Base-by-base conservation (phyloP, 352 stramenopile genomes). In the Pythium utonaiense region DNA sequence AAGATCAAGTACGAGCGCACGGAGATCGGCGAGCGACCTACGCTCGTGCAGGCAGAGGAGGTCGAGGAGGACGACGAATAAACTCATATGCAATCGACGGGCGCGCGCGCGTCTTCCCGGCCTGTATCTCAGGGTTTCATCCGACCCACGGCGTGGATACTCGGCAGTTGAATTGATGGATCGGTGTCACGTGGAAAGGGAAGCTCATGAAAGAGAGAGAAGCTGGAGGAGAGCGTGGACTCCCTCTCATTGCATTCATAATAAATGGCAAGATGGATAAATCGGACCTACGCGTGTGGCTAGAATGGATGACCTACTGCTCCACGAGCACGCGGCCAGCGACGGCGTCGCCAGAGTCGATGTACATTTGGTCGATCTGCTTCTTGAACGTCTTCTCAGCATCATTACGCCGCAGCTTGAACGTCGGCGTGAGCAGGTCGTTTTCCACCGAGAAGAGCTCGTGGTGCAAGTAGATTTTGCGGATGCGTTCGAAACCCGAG, bases 361-460 rank as follows among this genome's bases (percentile, higher is more conserved):
- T 57, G 60, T 90, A 93, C 57, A 93, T 75, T 64, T 79, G 69
- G 19, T 88, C 70, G 57, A 93, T 83, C 55, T 91, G 75, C 40
- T 54, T 76, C 54, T 88, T 78, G 57, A 91, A 91, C 38, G 56
- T 53, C 42, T 71, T 75, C 53, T 88, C 74, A 24, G 76, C 78
- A 34, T 91, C 80, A 13, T 51, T 67, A 14, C 96, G 79, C 62
- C 98, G 98, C 57, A 99, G 79, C 67, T 99, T 99, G 75, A 98
- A 97, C 3, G 96, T 98, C 9, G 96, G 95, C n/a, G 96, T 99
- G 24, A 98, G 69, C 44, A 98, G 77, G 53, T 86, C 93, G 76
- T 98, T 98, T 19, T 98, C 92, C 22, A 97, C 80, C 1, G 81
- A 86, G 67, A 98, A 98, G 6, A 86, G 74, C 24, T 97, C 86